Evolutionary conservation across 768 basidiomycete species (phyloP), one percentile per base, ranked within the genome.

Genomic region (Amanita phalloides): DNA sequence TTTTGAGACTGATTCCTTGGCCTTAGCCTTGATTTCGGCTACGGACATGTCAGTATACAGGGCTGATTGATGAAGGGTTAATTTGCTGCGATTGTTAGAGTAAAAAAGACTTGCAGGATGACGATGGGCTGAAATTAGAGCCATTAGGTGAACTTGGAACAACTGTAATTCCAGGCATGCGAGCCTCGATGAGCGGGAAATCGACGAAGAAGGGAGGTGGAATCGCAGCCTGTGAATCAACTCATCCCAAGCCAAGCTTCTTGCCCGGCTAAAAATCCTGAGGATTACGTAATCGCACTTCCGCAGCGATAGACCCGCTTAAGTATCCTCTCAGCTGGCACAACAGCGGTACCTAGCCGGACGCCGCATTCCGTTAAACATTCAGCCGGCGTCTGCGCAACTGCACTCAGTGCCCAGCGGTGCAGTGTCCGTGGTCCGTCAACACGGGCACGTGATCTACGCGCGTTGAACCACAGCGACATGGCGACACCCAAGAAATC

Each of bases 1-100:
- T 49, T 72, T 75, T 35, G 69, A 67, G 10, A 80, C 80, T 9
- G 67, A 58, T 41, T 74, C 71, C 56, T 66, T 71, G 9, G 70
- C 72, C 58, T 68, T 72, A 45, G 62, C 61, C 56, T 74, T 76
- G 57, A 77, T 73, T 48, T 73, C 71, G 9, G 63, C 56, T 21
- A 71, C 64, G 9, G 70, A 66, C 60, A 73, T 64, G 38, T 65
- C 68, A 56, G 68, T 68, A 32, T 64, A 61, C 30, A 54, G 48
- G n/a, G 55, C 55, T 53, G 55, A 6, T 17, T 20, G 23, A 48
- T 13, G 17, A 13, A 21, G 21, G 33, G 14, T 35, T 37, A 51
- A 45, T 20, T 35, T 23, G 21, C 30, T n/a, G 23, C 25, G 23
- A 37, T 14, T 21, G 36, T 38, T 30, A 14, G 33, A 3, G 7